Evolutionary conservation across 2,329 filamentous ascomycete species (phyloP), one percentile per base, ranked within the genome.

Genomic region (Plectosphaerella plurivora): DNA sequence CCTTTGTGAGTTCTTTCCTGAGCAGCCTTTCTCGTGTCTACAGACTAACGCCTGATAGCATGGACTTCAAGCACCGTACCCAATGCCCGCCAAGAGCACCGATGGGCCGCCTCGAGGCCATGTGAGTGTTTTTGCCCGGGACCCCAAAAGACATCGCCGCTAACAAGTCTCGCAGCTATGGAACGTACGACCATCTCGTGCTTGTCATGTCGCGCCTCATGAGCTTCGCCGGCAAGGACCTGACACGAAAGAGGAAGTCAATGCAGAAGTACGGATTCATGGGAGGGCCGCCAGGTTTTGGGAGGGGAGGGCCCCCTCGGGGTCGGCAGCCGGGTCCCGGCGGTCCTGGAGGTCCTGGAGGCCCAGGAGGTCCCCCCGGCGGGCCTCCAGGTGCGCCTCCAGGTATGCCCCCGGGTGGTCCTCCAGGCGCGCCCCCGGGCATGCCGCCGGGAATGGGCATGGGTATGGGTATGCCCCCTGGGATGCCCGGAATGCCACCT

Each of bases 111-210:
- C 73, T 87, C 5, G 87, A 92, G 62, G 88, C 90, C 10, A 82
- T 83, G 83, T 86, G 71, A 73, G 82, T 69, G 5, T 33, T 33
- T 33, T 8, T 33, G 3, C 9, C 11, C 28, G 8, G 8, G 28
- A 10, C n/a, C n/a, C n/a, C 11, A 12, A 33, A 33, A 33, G 28
- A 33, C 3, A 8, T 33, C 22, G 28, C 45, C 24, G 55, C 66
- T 71, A n/a, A 10, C 15, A 33, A 10, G 8, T 8, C 28, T 9
- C 28, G 15, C 51, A 86, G 93, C 22, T 95, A 93, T 62, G 94
- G 91, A 39, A 91, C 91, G 1, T 91, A 89, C 59, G 94, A 99
- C 65, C 91, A 97, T 65, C 72, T 97, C 5, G 80, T 95, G 45
- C 78, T 97, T 4, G 73, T 97, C 1, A 78, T 97, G 22, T 91